Base-by-base conservation (phyloP, 495 filamentous ascomycete species). In the Neurospora intermedia region DNA sequence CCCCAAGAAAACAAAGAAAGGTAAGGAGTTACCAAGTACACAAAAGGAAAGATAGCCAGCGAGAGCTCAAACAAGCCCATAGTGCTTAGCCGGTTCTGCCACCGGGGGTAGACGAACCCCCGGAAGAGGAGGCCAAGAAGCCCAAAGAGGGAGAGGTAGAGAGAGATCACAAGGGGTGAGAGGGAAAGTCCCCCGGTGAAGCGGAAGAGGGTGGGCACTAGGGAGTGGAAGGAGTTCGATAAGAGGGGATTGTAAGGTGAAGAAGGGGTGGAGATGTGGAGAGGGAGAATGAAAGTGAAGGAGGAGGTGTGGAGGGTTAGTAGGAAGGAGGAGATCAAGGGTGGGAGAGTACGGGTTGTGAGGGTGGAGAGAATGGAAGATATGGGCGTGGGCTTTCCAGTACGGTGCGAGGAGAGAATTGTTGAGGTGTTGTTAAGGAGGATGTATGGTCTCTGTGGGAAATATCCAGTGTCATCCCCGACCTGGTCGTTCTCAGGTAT, bases 101-200 rank as follows among this genome's bases (percentile, higher is more conserved):
- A 76, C 2, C 81, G 81, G 2, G 91, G 91, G 79, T 94, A 94
- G 71, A 94, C 76, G 71, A 91, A 86, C 5, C 93, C 85, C 77
- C 94, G 91, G 2, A 93, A 77, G 16, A 88, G 81, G 31, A 94
- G 89, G 9, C 91, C 91, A 48, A 91, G 86, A 74, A 91, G 76
- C 6, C 91, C 92, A 43, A 92, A 89, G n/a, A 89, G 83, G 0
- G 90, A 88, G 3, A 93, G 88, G 54, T 90, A 90, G 48, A 91
- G 75, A 23, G 92, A 92, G 72, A 94, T 91, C 2, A 85, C 87
- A 0, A 87, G 82, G 1, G 92, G 89, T n/a, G 87, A 83, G 6
- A 94, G 82, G 7, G 90, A 92, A 6, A 95, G 84, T 0, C 92
- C 92, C 71, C 92, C 92, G 20, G 87, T 86, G 80, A 94, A 95